Evolutionary conservation across 495 filamentous ascomycete species (phyloP).

Genomic region (Neurospora sp.): DNA sequence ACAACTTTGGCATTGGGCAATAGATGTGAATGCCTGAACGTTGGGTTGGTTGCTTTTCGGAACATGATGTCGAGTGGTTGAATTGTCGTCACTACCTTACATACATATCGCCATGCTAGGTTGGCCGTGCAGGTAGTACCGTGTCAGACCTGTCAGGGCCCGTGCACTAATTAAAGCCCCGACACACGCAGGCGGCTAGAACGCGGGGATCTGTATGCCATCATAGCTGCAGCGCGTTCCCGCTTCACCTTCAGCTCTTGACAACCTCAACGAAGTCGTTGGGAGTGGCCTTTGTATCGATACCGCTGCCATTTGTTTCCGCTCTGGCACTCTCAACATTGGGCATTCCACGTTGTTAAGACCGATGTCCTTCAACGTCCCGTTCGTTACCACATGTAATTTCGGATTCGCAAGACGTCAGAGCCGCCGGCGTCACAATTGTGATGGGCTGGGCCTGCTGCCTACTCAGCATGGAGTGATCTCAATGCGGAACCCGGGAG

Average conservation of each 20-base stretch:
- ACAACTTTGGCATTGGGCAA: not conserved
- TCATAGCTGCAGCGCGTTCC: not conserved
- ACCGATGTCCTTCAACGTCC: not conserved
- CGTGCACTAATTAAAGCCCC: not conserved
- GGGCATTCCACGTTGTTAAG: not conserved
- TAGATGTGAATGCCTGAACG: not conserved
- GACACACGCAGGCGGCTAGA: not conserved
- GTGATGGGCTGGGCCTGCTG: not conserved
- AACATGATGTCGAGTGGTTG: not conserved
- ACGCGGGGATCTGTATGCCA: not conserved
- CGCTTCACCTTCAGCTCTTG: not conserved
- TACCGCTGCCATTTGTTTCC: not conserved
- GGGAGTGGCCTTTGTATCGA: not conserved
- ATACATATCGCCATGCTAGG: not conserved
- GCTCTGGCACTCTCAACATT: not conserved
- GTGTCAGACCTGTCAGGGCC: not conserved
- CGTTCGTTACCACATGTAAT: not conserved
- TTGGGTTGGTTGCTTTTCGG: not conserved
- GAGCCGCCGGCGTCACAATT: not conserved
- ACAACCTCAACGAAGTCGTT: not conserved
- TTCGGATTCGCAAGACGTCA: not conserved
- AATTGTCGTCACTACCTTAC: not conserved
- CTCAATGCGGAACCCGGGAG: not conserved
- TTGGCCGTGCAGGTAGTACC: not conserved
- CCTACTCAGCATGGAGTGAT: not conserved